Base-by-base conservation (phyloP, 192 early-diverging fungal genomes). In the Ambispora gerdemannii region DNA sequence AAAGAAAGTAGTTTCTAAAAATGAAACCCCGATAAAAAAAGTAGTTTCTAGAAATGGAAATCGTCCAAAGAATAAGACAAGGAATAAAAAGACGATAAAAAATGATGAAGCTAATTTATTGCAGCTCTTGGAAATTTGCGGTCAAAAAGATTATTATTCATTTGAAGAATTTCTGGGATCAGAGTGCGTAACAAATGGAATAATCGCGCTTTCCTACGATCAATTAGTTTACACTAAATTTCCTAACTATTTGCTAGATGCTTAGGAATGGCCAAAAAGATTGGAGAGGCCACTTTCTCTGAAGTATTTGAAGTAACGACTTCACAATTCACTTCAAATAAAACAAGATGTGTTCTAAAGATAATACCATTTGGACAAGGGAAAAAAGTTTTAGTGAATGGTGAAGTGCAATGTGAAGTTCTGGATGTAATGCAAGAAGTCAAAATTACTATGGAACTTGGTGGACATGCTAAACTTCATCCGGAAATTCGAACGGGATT, bases 231-330 rank as follows among this genome's bases (percentile, higher is more conserved):
- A 38, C 19, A 28, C 22, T 20, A 15, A 43, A 65, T 50, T 65
- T 11, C 25, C 17, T n/a, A 15, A 20, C 22, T 31, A 34, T 38
- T 3, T 20, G 2, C 20, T 63, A 67, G 65, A 22, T 49, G 31
- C 6, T 28, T 67, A 3, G 31, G 53, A 4, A 67, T 33, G 6
- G 50, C 43, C 4, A 58, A 55, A 56, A 94, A 96, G 77, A 84
- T 96, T 51, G 92, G 90, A 34, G 94, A 96, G 66, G 91, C 94
- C 3, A 91, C 88, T 2, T 96, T 88, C 66, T 90, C 91, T 2
- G 92, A 95, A 70, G 94, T 94, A 0, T 96, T 86, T 70, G 70
- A 78, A 10, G 67, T 71, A 70, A 76, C 63, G 74, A 69, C 52
- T 70, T 70, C 63, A 50, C 74, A 43, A 58, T 77, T 58, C 66